phyloP scores from a whole-genome alignment of 202 grass and related monocot species.

The Musa balbisiana region DNA sequence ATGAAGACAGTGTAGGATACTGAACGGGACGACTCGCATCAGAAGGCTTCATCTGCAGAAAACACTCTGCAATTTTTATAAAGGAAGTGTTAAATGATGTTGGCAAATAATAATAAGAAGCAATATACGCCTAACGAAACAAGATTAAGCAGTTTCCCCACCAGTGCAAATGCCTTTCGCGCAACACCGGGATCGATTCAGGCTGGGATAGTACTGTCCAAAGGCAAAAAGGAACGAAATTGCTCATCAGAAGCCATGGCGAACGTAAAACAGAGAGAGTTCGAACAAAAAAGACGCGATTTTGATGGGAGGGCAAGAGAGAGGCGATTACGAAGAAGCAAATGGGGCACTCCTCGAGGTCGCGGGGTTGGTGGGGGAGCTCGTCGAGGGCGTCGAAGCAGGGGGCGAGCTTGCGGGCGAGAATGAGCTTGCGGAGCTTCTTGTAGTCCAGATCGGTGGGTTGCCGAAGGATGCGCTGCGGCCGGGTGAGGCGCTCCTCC shows the following conservation, averaged over 20 bases:
- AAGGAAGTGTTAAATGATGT: constrained; percentile 1
- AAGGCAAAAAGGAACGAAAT: not conserved
- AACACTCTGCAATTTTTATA: constrained; percentile 55
- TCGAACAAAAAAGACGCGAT: not conserved
- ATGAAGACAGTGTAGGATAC: constrained; percentile 43
- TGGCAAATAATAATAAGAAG: not conserved
- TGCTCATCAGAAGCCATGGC: not conserved
- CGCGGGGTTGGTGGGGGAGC: constrained; percentile 2
- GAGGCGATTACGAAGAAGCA: constrained; percentile 52
- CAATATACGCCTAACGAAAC: not conserved
- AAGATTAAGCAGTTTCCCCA: constrained; percentile 17
- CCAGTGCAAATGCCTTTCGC: constrained; percentile 79
- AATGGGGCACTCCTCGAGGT: constrained; percentile 61
- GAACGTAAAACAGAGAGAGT: not conserved
- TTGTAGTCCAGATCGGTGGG: constrained; percentile 48
- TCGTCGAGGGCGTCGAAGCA: constrained; percentile 66
- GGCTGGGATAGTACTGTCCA: constrained; percentile 53
- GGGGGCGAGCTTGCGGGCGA: constrained; percentile 43
- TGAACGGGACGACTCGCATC: constrained; percentile 36
- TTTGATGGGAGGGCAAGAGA: not conserved
- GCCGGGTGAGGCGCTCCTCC: constrained; percentile 70
- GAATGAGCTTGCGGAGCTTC: constrained; percentile 53
- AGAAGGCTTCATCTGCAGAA: constrained; percentile 76
- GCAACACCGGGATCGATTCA: constrained; percentile 82
- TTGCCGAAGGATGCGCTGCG: constrained; percentile 46